Evolutionary conservation across 306 rosid species (phyloP), one percentile per base, ranked within the genome.

Genomic region (Cicer cuneatum): DNA sequence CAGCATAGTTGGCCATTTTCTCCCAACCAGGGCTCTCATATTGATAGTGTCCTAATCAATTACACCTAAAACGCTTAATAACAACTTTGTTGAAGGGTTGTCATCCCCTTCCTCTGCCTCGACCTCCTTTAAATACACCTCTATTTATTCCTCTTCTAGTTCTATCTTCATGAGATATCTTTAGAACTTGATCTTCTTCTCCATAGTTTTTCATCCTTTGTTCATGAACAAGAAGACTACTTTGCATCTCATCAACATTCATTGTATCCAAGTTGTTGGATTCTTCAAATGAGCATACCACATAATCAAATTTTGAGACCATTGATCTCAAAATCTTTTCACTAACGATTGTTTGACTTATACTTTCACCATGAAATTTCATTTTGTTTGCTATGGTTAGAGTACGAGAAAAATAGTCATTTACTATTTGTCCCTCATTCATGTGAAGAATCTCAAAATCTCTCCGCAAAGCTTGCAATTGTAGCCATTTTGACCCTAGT

Each of bases 311-410:
- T 51, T 51, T 51, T 51, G 24, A 51, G 18, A 14, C 5, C 57
- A 51, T 51, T 51, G 57, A 51, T 51, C 57, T 51, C 21, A 51
- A 51, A 51, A 51, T 51, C 2, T 57, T 57, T 13, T 21, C 35
- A 10, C 15, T 57, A 29, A 57, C 10, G 39, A 9, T 21, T 57
- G 40, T 19, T 57, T 21, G 7, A 57, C 39, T 21, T 14, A 57
- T 57, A 21, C 14, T 21, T 57, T 57, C 7, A 10, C 63, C 62
- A 56, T 56, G 35, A 56, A 18, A 11, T 33, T 60, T 60, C 66
- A 60, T 60, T 35, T 60, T 60, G 45, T 33, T 60, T 5, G 66
- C 21, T 11, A 60, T 60, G 18, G 66, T 33, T 60, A 60, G 21
- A 29, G 66, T 60, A 7, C 21, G 45, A 60, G 12, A 60, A 37